A percentile compares a stretch with the other conserved stretches of the same genome.
These are phyloP conservation scores for Camellia oleifera DNA, from an alignment of 179 eudicot species.

Conservation along the genomic window DNA sequence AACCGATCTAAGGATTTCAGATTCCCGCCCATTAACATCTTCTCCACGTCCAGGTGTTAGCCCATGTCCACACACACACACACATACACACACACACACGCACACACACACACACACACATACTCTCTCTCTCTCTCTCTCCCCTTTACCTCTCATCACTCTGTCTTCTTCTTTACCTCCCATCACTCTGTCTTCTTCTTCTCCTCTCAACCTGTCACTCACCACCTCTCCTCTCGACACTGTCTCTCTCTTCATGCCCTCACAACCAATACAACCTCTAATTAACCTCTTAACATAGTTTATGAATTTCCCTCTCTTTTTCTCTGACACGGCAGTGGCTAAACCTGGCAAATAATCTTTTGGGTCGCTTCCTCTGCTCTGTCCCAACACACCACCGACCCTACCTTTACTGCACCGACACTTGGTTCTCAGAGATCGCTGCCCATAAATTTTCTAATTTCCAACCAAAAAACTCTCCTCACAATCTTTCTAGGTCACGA, in stretches of 20 bases:
- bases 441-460: slow-evolving; percentile 13
- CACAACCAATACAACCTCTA: slow-evolving; percentile 43
- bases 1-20: too few species aligned
- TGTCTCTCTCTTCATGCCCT: slow-evolving; percentile 27
- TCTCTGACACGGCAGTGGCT: slow-evolving; percentile 65
- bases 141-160: too few species aligned
- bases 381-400: slow-evolving; percentile 37
- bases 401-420: slow-evolving; percentile 9
- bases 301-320: slow-evolving; percentile 54
- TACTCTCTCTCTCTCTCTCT: too few species aligned
- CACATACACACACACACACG: too few species aligned
- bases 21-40: too few species aligned
- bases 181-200: too few species aligned
- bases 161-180: too few species aligned
- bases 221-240: too few species aligned
- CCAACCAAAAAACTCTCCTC: not conserved
- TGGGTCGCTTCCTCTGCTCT: slow-evolving; percentile 48
- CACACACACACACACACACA: too few species aligned
- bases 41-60: too few species aligned
- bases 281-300: slow-evolving; percentile 57
- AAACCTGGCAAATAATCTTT: slow-evolving; percentile 55
- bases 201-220: too few species aligned
- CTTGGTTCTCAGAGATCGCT: slow-evolving; percentile 22
- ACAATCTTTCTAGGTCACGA: not conserved
- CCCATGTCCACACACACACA: too few species aligned